Evolutionary conservation across 2,329 filamentous ascomycete species (phyloP), one percentile per base, ranked within the genome.

Genomic region (Penicillium sp.): DNA sequence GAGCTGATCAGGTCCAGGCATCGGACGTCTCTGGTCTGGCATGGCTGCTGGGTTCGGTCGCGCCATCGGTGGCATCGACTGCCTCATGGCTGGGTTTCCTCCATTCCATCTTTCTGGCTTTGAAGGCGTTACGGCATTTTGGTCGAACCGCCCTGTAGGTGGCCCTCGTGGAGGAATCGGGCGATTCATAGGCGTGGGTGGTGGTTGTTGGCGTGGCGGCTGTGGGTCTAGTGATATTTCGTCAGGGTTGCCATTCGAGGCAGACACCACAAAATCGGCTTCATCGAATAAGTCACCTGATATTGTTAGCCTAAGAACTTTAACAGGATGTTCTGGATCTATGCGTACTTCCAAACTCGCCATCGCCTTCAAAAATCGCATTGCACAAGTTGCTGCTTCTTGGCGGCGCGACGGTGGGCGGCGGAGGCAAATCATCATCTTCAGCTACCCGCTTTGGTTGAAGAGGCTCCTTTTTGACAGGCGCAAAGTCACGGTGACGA

Each of bases 401-500:
- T 25, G 47, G 63, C 41, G 62, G 55, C 15, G 58, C 58, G 43
- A 49, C 50, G 29, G 60, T 62, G 40, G 59, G 67, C 37, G 65
- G 63, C 25, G 79, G 68, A 75, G 81, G 56, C 73, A 72, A 67
- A 75, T 81, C 67, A 77, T 84, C 63, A 77, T 84, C 63, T 76
- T 83, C 69, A 77, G 48, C 59, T 44, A 35, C 56, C 51, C 67
- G 70, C 46, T 70, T 75, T 27, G 73, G 71, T 27, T 61, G 59
- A 54, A 66, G 65, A 2, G 75, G 69, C 55, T 86, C 82, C 67
- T 82, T 85, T 70, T 87, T 88, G 23, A 81, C 69, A 5, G 81
- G 80, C 15, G 76, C 82, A 70, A 83, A 95, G 69, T 92, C 89
- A 1, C 85, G 77, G 73, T 96, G 92, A 37, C 93, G 85, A 74